phyloP scores from a whole-genome alignment of 345 rosid genomes.

The Eucalyptus regnans region DNA sequence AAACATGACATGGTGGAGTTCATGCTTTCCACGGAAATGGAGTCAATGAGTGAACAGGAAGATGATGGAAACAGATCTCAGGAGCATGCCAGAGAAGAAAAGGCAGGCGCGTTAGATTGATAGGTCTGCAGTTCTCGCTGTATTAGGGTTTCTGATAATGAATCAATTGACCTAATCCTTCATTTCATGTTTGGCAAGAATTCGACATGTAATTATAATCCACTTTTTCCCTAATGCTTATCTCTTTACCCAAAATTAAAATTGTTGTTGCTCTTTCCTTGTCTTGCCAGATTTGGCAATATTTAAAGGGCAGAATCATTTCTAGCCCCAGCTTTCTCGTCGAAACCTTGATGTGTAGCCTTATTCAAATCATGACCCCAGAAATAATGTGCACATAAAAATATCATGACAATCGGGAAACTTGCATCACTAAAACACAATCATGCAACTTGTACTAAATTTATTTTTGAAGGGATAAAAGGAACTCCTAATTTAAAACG shows the following conservation, averaged over 20 bases:
- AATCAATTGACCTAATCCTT: not conserved
- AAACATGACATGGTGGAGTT: not conserved
- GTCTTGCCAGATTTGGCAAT: not conserved
- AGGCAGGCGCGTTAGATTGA: not conserved
- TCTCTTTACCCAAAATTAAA: not conserved
- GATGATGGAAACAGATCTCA: not conserved
- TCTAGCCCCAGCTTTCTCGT: not conserved
- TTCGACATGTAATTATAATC: not conserved
- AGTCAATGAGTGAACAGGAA: not conserved
- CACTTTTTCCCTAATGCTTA: not conserved
- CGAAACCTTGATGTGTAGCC: not conserved
- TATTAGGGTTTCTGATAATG: not conserved
- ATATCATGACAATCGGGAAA: not conserved
- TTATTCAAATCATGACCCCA: not conserved
- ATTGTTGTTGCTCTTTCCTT: not conserved
- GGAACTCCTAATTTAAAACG: not conserved
- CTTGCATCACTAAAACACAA: not conserved
- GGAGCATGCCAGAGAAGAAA: not conserved
- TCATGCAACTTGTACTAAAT: not conserved
- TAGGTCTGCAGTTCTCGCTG: not conserved
- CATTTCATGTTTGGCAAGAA: not conserved
- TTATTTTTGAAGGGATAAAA: not conserved
- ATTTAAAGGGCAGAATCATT: not conserved
- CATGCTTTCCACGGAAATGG: not conserved
- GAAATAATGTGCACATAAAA: not conserved